Percentiles rank a stretch among this genome's conserved stretches.
phyloP scores from a whole-genome alignment of 768 basidiomycete genomes.

The Rhodocollybia butyracea region DNA sequence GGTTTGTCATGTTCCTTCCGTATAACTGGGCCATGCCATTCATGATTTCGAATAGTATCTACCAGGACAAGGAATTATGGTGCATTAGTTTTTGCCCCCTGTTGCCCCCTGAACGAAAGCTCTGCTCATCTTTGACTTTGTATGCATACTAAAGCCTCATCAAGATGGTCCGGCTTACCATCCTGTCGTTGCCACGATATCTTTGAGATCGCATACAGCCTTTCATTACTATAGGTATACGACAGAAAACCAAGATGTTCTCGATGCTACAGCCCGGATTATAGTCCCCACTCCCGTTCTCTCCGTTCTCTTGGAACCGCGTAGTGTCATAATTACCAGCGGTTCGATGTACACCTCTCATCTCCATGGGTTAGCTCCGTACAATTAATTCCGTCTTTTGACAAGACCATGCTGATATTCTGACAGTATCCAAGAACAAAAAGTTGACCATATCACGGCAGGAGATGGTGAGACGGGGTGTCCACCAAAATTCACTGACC shows the following conservation, averaged over 20 bases:
- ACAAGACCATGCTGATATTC: slow-evolving; percentile 1
- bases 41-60: slow-evolving; percentile 51
- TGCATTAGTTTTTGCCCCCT: slow-evolving; percentile 34
- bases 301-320: slow-evolving; percentile 78
- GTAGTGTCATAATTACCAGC: slow-evolving; percentile 79
- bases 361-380: slow-evolving; percentile 61
- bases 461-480: slow-evolving; percentile 17
- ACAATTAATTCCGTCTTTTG: slow-evolving; percentile 3
- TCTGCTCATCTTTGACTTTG: background rate
- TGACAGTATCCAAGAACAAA: slow-evolving; percentile 54
- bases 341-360: slow-evolving; percentile 64
- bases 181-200: slow-evolving; percentile 88
- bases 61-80: slow-evolving; percentile 92
- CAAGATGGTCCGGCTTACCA: slow-evolving; percentile 89
- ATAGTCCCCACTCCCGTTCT: slow-evolving; percentile 65
- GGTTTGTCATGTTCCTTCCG: slow-evolving; percentile 33
- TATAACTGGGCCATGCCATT: slow-evolving; percentile 12
- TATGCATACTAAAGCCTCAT: slow-evolving; percentile 58
- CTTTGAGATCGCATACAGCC: slow-evolving; percentile 77
- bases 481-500: slow-evolving; percentile 24
- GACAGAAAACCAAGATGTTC: slow-evolving; percentile 12
- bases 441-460: slow-evolving; percentile 43
- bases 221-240: slow-evolving; percentile 80
- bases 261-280: slow-evolving; percentile 36
- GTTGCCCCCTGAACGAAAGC: background rate